Evolutionary conservation across 345 rosid species (phyloP), one percentile per base, ranked within the genome.

Genomic region (Citrus maxima): DNA sequence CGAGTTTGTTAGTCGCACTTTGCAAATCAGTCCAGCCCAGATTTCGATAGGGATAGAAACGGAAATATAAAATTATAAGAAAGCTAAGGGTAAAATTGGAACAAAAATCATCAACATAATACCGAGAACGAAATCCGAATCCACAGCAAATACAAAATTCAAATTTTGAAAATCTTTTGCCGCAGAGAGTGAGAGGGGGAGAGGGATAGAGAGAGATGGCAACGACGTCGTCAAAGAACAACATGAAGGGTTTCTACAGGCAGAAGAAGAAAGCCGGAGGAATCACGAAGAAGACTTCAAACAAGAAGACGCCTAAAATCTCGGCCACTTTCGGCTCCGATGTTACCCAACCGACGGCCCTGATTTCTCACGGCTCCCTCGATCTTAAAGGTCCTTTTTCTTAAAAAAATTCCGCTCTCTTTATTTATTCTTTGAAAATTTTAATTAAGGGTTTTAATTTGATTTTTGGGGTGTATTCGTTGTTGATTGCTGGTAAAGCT

Each of bases 181-280:
- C 10, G 2, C 4, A 34, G 66, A 64, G 61, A 38, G 60, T 10
- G 22, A 35, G 79, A 81, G 51, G 56, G 87, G 95, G 88, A 30
- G 60, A 42, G 24, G 0, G 51, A 2, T 38, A 38, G 59, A 19
- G 24, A 24, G 79, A 81, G 51, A 71, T 88, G 97, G 88, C 92
- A 42, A 80, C 86, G 38, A 84, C 75, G 62, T 86, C 78, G 56
- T 85, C 90, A 22, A 86, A 85, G 65, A 88, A 75, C 59, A 89
- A 70, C 77, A 79, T 94, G 86, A 86, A 89, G 84, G 89, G 88
- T 69, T 89, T 86, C 84, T 94, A 86, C 88, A 81, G 82, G 87
- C 91, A 91, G 62, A 91, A 84, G 79, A 90, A 88, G 70, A 88
- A 74, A 56, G 79, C 79, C 1, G 84, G 84, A 49, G 85, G 87